A percentile compares a stretch with the other conserved stretches of the same genome.
These are phyloP conservation scores for Breviolum minutum DNA, from an alignment of 73 alveolate genomes.

Conservation along the genomic window DNA sequence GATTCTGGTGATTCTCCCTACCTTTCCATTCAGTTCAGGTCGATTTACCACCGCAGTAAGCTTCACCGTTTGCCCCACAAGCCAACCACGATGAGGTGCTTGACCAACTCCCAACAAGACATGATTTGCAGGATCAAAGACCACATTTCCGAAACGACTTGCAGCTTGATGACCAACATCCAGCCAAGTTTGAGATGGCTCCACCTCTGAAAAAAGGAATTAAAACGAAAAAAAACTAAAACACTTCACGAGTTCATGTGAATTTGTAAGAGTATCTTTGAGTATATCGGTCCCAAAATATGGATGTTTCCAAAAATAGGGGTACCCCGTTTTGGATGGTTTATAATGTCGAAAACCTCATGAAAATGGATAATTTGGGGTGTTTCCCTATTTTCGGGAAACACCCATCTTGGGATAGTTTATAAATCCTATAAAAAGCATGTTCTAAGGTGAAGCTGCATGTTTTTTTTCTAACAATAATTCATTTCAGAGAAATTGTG, in stretches of 20 bases:
- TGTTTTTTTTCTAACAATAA: neutral
- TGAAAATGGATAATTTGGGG: too few species aligned
- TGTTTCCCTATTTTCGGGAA: too few species aligned
- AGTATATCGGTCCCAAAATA: too few species aligned
- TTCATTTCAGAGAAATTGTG: neutral
- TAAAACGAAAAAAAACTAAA: neutral
- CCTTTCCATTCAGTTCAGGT: constrained; percentile 21
- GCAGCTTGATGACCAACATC: constrained; percentile 43
- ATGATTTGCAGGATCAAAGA: constrained; percentile 20
- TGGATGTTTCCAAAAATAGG: too few species aligned
- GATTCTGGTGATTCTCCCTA: neutral
- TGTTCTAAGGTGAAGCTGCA: neutral
- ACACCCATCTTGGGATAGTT: too few species aligned
- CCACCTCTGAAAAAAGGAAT: neutral
- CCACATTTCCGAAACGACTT: constrained; percentile 32
- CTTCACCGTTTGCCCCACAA: constrained; percentile 38
- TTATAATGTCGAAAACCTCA: too few species aligned
- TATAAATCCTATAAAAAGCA: too few species aligned
- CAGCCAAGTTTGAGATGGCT: neutral
- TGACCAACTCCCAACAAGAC: constrained; percentile 52
- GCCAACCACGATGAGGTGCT: neutral
- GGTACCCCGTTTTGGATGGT: neutral
- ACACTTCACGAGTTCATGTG: too few species aligned
- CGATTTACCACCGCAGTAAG: constrained; percentile 18
- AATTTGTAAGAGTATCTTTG: too few species aligned